phyloP scores from a whole-genome alignment of 2,329 filamentous ascomycete species.

The Cladosporium sphaerospermum region DNA sequence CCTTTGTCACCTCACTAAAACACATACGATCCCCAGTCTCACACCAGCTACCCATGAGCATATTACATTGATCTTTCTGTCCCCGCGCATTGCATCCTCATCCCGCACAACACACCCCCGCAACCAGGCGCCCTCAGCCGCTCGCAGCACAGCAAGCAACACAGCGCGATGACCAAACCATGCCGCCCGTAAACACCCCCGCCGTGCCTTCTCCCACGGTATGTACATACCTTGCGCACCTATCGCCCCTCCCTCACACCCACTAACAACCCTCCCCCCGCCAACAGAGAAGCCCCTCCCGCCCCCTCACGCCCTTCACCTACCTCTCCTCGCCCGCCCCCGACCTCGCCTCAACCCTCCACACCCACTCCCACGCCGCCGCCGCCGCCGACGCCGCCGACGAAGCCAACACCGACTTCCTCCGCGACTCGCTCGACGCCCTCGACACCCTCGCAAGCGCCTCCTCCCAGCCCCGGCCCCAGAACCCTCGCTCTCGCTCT shows the following conservation, averaged over 20 bases:
- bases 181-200: constrained; percentile 7
- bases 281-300: constrained; percentile 2
- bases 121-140: no score
- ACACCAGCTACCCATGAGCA: no score
- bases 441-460: constrained; percentile 15
- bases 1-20: no score
- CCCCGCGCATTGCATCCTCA: no score
- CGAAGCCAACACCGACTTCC: constrained; percentile 47
- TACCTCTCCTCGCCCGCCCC: constrained; percentile 47
- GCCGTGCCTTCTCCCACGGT: constrained; percentile 10
- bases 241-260: no score
- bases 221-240: neutral
- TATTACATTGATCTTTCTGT: no score
- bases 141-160: neutral
- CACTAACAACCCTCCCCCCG: neutral
- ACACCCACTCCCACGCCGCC: constrained; percentile 27
- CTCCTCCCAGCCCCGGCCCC: neutral
- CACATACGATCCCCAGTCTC: no score
- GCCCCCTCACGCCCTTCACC: constrained; percentile 23
- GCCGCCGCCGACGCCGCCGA: constrained; percentile 26
- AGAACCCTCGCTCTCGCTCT: no score
- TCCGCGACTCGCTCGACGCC: constrained; percentile 39
- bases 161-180: neutral
- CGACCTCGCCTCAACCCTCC: constrained; percentile 46
- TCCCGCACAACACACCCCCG: no score